Conservation (phyloP, 2,329 filamentous ascomycete species). For the Rachicladosporium sp. region DNA sequence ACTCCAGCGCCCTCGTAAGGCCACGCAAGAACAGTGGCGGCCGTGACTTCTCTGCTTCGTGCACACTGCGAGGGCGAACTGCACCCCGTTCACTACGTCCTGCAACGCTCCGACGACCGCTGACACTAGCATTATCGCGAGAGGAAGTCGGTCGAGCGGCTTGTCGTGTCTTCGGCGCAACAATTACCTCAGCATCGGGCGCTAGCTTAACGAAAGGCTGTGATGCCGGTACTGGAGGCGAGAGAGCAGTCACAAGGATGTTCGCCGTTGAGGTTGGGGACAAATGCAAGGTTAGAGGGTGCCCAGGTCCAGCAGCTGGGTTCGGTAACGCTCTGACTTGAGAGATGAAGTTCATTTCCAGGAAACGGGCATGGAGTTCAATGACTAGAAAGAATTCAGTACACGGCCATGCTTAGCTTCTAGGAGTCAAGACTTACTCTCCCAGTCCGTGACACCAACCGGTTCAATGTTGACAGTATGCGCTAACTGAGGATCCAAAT, state of each 20-base stretch:
- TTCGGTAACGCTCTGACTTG: conserved; percentile 92
- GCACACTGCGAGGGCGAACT: conserved; percentile 30
- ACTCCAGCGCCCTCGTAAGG: conserved; percentile 56
- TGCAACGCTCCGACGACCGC: conserved; percentile 59
- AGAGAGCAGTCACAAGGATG: conserved; percentile 72
- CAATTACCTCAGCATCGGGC: conserved; percentile 90
- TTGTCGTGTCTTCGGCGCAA: conserved; percentile 79
- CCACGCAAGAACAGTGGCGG: conserved; percentile 65
- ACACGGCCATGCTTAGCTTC: too few species aligned
- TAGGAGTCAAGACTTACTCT: conserved; percentile 42
- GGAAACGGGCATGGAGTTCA: conserved; percentile 87
- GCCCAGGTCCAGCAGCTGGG: conserved; percentile 48
- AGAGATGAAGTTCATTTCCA: conserved; percentile 83
- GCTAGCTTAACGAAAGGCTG: conserved; percentile 82
- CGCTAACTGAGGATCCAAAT: conserved; percentile 79
- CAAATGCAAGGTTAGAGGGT: conserved; percentile 81
- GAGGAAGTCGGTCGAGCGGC: conserved; percentile 46
- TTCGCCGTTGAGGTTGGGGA: conserved; percentile 93
- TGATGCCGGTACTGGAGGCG: conserved; percentile 55
- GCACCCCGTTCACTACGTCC: conserved; percentile 50
- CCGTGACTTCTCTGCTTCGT: conserved; percentile 54
- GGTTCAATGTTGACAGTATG: conserved; percentile 97
- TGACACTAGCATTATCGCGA: conserved; percentile 69
- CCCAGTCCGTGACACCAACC: conserved; percentile 90
- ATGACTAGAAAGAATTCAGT: conserved; percentile 46